A percentile compares a stretch with the other conserved stretches of the same genome.
Evolutionary conservation across 768 basidiomycete species (phyloP).

Genomic region (Auricularia sp.): DNA sequence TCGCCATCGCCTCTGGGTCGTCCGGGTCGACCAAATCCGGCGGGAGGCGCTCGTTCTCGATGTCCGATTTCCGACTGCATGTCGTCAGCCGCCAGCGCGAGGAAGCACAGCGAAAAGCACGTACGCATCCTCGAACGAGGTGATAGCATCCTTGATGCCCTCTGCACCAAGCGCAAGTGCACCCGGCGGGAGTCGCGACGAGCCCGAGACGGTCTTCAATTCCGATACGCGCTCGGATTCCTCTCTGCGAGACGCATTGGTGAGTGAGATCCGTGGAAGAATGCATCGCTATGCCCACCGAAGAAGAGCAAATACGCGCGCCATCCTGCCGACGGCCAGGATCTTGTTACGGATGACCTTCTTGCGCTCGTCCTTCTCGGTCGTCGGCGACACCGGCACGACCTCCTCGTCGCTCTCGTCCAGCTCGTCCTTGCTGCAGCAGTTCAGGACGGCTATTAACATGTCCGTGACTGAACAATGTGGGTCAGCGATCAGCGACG

Average conservation of each 20-base stretch:
- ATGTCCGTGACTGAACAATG: conserved; percentile 79
- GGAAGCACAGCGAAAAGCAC: conserved; percentile 23
- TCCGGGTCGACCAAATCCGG: conserved; percentile 78
- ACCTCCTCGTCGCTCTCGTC: conserved; percentile 66
- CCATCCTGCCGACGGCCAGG: conserved; percentile 92
- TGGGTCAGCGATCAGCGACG: not conserved
- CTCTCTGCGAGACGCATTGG: conserved; percentile 46
- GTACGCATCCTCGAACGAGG: conserved; percentile 90
- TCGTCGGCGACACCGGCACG: conserved; percentile 20
- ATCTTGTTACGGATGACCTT: conserved; percentile 98
- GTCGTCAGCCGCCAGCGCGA: not conserved
- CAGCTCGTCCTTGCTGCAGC: conserved; percentile 92
- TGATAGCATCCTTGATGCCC: conserved; percentile 90
- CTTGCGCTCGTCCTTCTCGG: conserved; percentile 59
- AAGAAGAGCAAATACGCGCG: conserved; percentile 88
- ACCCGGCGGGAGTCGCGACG: conserved; percentile 68
- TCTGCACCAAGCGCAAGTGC: conserved; percentile 81
- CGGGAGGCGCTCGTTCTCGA: conserved; percentile 97
- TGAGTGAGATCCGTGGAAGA: conserved; percentile 1
- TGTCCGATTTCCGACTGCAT: conserved; percentile 76
- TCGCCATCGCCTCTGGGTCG: conserved; percentile 9
- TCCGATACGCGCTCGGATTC: conserved; percentile 97
- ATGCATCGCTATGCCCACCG: conserved; percentile 47
- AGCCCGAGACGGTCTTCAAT: conserved; percentile 82
- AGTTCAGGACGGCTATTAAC: conserved; percentile 92